Percentiles rank a stretch among this genome's conserved stretches.
phyloP scores from a whole-genome alignment of 345 rosid genomes.

The Moricandia moricandioides region DNA sequence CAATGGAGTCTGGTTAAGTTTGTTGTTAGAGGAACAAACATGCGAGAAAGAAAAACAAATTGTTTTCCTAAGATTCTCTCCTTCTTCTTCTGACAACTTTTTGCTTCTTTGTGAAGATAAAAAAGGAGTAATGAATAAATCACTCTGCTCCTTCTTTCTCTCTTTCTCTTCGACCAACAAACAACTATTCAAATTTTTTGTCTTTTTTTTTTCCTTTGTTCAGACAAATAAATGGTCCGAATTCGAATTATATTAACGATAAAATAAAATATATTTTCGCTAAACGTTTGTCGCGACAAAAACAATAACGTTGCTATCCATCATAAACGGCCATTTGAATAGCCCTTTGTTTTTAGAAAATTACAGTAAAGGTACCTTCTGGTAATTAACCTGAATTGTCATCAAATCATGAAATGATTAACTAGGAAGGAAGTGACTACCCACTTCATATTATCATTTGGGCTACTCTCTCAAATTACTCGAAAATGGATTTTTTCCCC shows the following conservation, averaged over 20 bases:
- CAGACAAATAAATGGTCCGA: conserved; percentile 26
- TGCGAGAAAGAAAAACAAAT: neutral
- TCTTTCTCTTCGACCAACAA: conserved; percentile 40
- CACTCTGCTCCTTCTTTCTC: conserved; percentile 34
- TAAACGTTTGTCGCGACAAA: neutral
- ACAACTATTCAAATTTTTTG: conserved; percentile 8
- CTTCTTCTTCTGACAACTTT: neutral
- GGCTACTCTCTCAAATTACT: too few species aligned
- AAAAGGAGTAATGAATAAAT: conserved; percentile 21
- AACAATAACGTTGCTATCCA: conserved; percentile 12
- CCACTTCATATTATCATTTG: neutral
- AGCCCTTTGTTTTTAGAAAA: neutral
- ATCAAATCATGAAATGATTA: neutral
- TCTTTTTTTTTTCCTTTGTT: neutral
- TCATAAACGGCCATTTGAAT: neutral
- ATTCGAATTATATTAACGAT: conserved; percentile 21
- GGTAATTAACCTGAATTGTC: neutral
- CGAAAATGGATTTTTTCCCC: too few species aligned
- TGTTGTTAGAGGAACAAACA: neutral
- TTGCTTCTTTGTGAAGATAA: conserved; percentile 6
- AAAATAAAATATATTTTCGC: neutral
- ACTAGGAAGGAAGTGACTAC: neutral
- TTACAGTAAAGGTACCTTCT: conserved; percentile 16
- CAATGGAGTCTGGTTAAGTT: conserved; percentile 31
- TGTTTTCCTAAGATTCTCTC: conserved; percentile 18